Percentiles rank a stretch among this genome's conserved stretches.
Evolutionary conservation across 2,329 filamentous ascomycete genomes (phyloP).

Genomic region (Periglandula ipomoeae): DNA sequence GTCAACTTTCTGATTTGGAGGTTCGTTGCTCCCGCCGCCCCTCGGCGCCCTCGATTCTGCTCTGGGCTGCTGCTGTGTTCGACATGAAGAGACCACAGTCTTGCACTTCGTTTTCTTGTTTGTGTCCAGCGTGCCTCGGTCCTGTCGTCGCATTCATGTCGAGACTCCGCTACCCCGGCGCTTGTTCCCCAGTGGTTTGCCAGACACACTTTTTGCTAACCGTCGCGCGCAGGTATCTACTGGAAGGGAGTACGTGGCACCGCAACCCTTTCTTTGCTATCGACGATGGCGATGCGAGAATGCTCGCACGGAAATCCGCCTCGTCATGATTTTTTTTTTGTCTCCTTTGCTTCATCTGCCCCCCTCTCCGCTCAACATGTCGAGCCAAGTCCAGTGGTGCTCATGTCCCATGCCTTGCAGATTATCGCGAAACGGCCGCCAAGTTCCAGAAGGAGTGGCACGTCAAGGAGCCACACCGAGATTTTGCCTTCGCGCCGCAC

Average conservation of each 20-base stretch:
- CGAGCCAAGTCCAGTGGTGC: not conserved
- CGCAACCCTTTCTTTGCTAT: not conserved
- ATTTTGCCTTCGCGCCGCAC: constrained; percentile 55
- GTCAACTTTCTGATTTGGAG: constrained; percentile 65
- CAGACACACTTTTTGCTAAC: constrained; percentile 5
- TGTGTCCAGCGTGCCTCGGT: constrained; percentile 12
- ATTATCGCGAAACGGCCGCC: constrained; percentile 58
- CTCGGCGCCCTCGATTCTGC: not conserved
- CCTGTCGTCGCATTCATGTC: constrained; percentile 13
- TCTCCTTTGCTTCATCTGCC: not conserved
- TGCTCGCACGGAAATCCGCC: too few relatives aligned
- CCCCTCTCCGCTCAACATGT: not conserved
- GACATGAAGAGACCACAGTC: not conserved
- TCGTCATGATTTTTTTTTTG: constrained; percentile 1
- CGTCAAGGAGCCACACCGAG: constrained; percentile 50
- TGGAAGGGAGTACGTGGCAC: constrained; percentile 51
- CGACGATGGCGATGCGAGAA: too few relatives aligned
- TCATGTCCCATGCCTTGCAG: constrained; percentile 26
- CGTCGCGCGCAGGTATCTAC: constrained; percentile 38
- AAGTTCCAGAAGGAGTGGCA: constrained; percentile 63
- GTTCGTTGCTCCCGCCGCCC: constrained; percentile 35
- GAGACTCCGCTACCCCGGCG: constrained; percentile 1
- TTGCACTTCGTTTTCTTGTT: constrained; percentile 6
- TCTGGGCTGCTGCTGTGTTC: not conserved
- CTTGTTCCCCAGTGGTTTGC: constrained; percentile 9